phyloP scores from a whole-genome alignment of 2,329 filamentous ascomycete genomes.

The Paecilomyces fulvus region DNA sequence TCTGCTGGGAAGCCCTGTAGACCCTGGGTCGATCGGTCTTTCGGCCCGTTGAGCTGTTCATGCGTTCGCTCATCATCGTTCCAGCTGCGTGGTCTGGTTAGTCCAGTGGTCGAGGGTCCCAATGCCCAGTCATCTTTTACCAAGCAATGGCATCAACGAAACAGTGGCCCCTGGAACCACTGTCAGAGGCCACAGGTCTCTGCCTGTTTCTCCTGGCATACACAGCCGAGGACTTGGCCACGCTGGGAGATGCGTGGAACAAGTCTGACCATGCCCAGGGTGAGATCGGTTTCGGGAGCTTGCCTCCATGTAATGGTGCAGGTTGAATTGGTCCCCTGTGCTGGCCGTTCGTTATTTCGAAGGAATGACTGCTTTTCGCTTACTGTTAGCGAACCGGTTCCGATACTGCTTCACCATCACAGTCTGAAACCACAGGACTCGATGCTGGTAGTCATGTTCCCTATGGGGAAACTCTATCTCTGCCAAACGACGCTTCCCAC shows the following conservation, averaged over 20 bases:
- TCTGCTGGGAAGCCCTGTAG: background rate
- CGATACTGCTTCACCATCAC: constrained; percentile 12
- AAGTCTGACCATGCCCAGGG: background rate
- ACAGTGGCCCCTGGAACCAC: background rate
- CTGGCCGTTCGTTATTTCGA: background rate
- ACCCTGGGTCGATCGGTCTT: background rate
- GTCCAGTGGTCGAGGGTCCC: background rate
- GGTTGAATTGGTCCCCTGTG: background rate
- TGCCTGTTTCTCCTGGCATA: background rate
- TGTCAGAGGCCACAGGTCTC: background rate
- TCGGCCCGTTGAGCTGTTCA: background rate
- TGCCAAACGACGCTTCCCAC: background rate
- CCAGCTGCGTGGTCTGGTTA: background rate
- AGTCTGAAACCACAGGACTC: constrained; percentile 13
- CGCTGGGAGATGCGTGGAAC: background rate
- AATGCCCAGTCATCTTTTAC: background rate
- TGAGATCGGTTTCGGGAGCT: background rate
- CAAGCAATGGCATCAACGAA: background rate
- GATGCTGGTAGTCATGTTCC: constrained; percentile 7
- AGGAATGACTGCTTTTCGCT: background rate
- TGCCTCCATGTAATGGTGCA: background rate
- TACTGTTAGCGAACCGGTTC: constrained; percentile 2
- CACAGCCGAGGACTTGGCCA: background rate
- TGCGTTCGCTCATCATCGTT: background rate
- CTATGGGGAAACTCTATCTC: background rate